Base-by-base conservation (phyloP, 768 basidiomycete genomes). In the Amanita molliuscula region DNA sequence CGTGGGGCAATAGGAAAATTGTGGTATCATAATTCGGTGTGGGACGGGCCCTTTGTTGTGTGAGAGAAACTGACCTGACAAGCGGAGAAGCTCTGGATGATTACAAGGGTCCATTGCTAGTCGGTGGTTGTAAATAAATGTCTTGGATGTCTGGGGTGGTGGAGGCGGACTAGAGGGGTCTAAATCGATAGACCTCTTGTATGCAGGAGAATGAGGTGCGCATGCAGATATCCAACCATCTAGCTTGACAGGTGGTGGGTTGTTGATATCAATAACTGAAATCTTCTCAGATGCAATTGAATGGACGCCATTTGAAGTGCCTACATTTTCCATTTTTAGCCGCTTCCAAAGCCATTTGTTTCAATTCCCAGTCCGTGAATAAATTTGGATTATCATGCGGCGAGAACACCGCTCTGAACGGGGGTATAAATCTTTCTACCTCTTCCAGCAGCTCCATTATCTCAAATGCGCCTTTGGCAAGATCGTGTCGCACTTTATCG, bases 61-160 rank as follows among this genome's bases (percentile, higher is more conserved):
- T 0, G 77, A 67, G 50, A 80, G 67, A 61, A 76, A 78, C 47
- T 76, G 71, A 0, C 76, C 79, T 50, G 79, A 76, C 0, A 63
- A 54, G 29, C 68, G 61, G 10, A 72, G 54, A 58, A 67, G 59
- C 7, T 59, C 53, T 13, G 72, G 69, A 53, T 76, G 69, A 1
- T 56, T 54, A 58, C 76, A 79, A 6, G 75, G 72, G 54, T 75
- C 67, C 73, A 75, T 77, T 11, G 70, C 57, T 21, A 50, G 54
- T 16, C 56, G 60, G 60, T 76, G 74, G 48, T 71, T 56, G 56
- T 76, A 62, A 53, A 78, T 75, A 58, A 79, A 77, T 3, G 65
- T 66, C 49, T 71, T 72, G 7, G 47, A 26, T 16, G 26, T 48
- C 13, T 26, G 51, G 25, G 43, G 53, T 2, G 52, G 53, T 7